Evolutionary conservation across 1,284 basidiomycete genomes (phyloP).

Genomic region (Tausonia pullulans): DNA sequence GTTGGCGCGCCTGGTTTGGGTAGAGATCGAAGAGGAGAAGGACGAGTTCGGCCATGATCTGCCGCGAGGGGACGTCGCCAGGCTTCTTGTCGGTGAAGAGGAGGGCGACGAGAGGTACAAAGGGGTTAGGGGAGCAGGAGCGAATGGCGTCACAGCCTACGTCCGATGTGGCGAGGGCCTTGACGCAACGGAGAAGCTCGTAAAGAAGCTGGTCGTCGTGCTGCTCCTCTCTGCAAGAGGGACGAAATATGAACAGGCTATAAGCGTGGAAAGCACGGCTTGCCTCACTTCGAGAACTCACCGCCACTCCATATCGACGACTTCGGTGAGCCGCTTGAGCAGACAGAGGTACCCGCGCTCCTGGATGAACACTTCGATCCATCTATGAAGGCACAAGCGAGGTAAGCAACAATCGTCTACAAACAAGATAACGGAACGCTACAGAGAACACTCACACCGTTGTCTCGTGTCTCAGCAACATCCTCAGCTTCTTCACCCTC

Average conservation of each 20-base stretch:
- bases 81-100: conserved; percentile 96
- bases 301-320: conserved; percentile 94
- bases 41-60: conserved; percentile 79
- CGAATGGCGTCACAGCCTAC: conserved; percentile 73
- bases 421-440: conserved; percentile 3
- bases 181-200: conserved; percentile 85
- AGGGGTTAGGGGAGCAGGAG: conserved; percentile 72
- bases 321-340: conserved; percentile 74
- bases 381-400: conserved; percentile 39
- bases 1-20: conserved; percentile 31
- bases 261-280: background rate
- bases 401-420: conserved; percentile 16
- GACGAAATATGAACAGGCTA: background rate
- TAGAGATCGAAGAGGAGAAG: conserved; percentile 74
- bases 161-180: conserved; percentile 79
- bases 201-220: conserved; percentile 91
- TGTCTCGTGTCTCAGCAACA: conserved; percentile 73
- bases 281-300: conserved; percentile 26
- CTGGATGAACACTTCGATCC: conserved; percentile 83
- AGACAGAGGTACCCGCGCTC: conserved; percentile 76
- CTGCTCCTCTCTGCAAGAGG: conserved; percentile 68
- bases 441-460: conserved; percentile 46
- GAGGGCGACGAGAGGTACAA: conserved; percentile 64
- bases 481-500: conserved; percentile 33
- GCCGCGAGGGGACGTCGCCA: conserved; percentile 77